Conservation (phyloP, 2,329 filamentous ascomycete species). For the Apiospora kogelbergensis region DNA sequence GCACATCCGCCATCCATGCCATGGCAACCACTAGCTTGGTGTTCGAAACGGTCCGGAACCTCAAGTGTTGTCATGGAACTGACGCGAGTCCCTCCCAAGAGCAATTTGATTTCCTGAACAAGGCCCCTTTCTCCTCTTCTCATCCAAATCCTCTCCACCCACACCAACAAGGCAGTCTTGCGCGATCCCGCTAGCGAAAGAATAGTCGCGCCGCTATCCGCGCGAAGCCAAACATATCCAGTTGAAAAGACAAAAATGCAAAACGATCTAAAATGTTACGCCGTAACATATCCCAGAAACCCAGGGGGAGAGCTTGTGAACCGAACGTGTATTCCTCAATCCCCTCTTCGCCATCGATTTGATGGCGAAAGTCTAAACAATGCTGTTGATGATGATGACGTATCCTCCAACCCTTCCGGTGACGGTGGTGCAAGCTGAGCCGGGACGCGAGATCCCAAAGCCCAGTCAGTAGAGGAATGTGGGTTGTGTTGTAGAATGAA, state of each 20-base stretch:
- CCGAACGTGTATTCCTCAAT: neutral
- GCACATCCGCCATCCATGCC: constrained; percentile 1
- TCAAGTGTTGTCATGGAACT: neutral
- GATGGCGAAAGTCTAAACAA: neutral
- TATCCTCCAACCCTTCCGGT: neutral
- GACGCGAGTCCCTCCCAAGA: neutral
- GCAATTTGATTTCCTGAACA: neutral
- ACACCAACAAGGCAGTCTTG: neutral
- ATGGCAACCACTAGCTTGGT: neutral
- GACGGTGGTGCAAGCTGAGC: neutral
- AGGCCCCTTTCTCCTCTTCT: neutral
- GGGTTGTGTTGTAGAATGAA: neutral
- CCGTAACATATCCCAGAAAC: neutral
- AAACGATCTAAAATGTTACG: constrained; percentile 5
- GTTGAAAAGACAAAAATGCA: neutral
- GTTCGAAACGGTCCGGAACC: neutral
- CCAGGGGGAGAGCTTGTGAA: neutral
- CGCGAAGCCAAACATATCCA: neutral
- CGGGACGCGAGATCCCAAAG: neutral
- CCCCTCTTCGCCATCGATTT: neutral
- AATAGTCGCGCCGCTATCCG: neutral
- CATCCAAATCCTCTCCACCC: neutral
- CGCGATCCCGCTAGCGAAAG: constrained; percentile 3
- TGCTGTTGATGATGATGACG: neutral
- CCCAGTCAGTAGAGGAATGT: neutral